These are phyloP conservation scores for Penicillium pancosmium DNA, from an alignment of 495 filamentous ascomycete species.

Conservation along the genomic window DNA sequence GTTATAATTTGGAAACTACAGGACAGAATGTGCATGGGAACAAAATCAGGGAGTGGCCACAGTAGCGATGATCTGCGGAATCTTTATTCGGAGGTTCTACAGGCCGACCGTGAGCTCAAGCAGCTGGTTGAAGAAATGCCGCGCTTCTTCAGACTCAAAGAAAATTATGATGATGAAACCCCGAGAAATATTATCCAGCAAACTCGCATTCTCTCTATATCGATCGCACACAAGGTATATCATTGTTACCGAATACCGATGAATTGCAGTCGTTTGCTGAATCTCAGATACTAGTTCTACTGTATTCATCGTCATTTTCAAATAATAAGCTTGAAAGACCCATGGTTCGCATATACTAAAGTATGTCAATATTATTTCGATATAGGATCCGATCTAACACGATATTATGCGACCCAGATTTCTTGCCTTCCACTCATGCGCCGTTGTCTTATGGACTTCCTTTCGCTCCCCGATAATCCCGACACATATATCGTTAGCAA, in stretches of 20 bases:
- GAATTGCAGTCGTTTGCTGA: not conserved
- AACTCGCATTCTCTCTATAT: not conserved
- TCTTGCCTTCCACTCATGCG: slow-evolving; percentile 17
- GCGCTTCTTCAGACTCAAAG: not conserved
- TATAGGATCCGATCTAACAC: too few species aligned
- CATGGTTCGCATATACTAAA: slow-evolving; percentile 20
- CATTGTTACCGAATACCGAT: not conserved
- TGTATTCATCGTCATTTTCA: slow-evolving; percentile 21
- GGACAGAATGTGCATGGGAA: slow-evolving; percentile 9
- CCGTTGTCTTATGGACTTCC: slow-evolving; percentile 7
- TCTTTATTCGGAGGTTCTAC: slow-evolving; percentile 14
- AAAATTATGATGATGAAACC: not conserved
- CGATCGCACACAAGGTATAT: slow-evolving; percentile 4
- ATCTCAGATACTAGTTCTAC: slow-evolving; percentile 5
- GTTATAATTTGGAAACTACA: slow-evolving; percentile 18
- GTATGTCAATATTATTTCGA: not conserved
- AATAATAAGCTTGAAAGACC: slow-evolving; percentile 15
- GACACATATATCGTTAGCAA: slow-evolving; percentile 9
- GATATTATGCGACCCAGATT: not conserved
- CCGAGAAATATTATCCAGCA: not conserved
- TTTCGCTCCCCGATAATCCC: slow-evolving; percentile 10
- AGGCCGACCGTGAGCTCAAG: slow-evolving; percentile 13
- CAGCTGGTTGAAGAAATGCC: slow-evolving; percentile 10
- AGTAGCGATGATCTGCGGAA: not conserved
- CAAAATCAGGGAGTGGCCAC: not conserved